Evolutionary conservation across 2,329 filamentous ascomycete species (phyloP), one percentile per base, ranked within the genome.

Genomic region (Neophaeococcomyces mojaviensis): DNA sequence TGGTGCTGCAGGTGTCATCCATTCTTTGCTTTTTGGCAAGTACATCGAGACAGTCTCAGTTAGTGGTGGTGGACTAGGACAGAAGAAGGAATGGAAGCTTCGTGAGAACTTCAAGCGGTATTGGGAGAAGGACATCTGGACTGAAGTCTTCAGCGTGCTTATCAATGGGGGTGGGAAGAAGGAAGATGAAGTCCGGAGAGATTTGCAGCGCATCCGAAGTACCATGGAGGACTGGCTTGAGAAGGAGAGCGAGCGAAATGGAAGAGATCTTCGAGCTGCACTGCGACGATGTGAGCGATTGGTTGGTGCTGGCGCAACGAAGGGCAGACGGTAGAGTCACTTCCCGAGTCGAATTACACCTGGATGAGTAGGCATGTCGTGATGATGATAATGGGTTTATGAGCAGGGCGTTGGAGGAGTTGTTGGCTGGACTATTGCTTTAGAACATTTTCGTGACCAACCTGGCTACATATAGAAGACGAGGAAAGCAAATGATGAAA

Each of bases 71-170:
- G 49, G 45, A 3, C 40, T 50, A 8, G 50, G 50, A 12, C 51
- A 52, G 4, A 77, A 74, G 1, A 81, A 85, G 60, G 81, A 75
- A 39, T 97, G 95, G 68, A 79, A 77, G 52, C 81, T 96, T 54
- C 78, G 84, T 42, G 90, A 96, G 66, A 78, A 73, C 12, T 68
- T 97, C 50, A 98, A 98, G 71, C 70, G 92, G 36, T 98, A 98
- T 67, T 98, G 92, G 92, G 89, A 97, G 71, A 84, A 82, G 39
- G 88, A 95, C 40, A 79, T 97, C 36, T 98, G 92, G 92, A 68
- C 62, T 2, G 81, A 85, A 49, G 81, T 84, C 39, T 94, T 98
- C 63, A 84, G 89, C 54, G 58, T 97, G 48, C 68, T 97, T 54
- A 71, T 98, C 35, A 98, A 98, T 64, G 89, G 90, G 0, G 57